These are phyloP conservation scores for Phaffia tasmanica DNA, from an alignment of 768 basidiomycete species.

Conservation along the genomic window DNA sequence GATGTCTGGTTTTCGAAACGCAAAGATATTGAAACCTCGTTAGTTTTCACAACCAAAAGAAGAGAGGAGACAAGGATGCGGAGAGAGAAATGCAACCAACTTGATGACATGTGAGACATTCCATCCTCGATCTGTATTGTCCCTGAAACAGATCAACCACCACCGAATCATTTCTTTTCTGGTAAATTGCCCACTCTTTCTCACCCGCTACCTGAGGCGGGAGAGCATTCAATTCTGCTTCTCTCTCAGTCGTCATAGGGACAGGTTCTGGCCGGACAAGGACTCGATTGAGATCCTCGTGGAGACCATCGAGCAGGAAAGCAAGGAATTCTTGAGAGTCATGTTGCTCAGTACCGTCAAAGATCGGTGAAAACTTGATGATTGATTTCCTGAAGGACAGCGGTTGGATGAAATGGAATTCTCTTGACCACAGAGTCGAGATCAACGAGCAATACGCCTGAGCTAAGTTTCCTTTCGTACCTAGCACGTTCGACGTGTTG, in stretches of 20 bases:
- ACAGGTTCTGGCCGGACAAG: slow-evolving; percentile 56
- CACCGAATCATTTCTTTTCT: slow-evolving; percentile 77
- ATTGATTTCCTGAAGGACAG: background rate
- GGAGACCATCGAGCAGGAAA: slow-evolving; percentile 82
- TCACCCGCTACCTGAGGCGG: slow-evolving; percentile 80
- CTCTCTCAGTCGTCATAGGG: slow-evolving; percentile 60
- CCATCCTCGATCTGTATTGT: slow-evolving; percentile 79
- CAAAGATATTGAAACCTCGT: slow-evolving; percentile 6
- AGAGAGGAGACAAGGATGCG: slow-evolving; percentile 25
- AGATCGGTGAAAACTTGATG: background rate
- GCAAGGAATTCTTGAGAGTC: slow-evolving; percentile 96
- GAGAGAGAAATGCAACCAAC: slow-evolving; percentile 41
- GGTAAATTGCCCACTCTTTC: slow-evolving; percentile 85
- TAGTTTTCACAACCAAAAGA: slow-evolving; percentile 9
- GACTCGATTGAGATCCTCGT: slow-evolving; percentile 77
- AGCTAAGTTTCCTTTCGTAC: slow-evolving; percentile 73
- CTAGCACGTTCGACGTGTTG: slow-evolving; percentile 46
- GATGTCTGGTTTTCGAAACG: slow-evolving; percentile 58
- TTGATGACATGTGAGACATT: slow-evolving; percentile 81
- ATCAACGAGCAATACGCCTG: slow-evolving; percentile 71
- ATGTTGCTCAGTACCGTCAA: slow-evolving; percentile 70
- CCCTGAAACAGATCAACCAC: slow-evolving; percentile 98
- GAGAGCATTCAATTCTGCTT: slow-evolving; percentile 75
- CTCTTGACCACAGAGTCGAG: slow-evolving; percentile 76
- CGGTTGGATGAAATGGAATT: slow-evolving; percentile 51